Conservation (phyloP, 306 rosid species). For the Cucumis melo region DNA sequence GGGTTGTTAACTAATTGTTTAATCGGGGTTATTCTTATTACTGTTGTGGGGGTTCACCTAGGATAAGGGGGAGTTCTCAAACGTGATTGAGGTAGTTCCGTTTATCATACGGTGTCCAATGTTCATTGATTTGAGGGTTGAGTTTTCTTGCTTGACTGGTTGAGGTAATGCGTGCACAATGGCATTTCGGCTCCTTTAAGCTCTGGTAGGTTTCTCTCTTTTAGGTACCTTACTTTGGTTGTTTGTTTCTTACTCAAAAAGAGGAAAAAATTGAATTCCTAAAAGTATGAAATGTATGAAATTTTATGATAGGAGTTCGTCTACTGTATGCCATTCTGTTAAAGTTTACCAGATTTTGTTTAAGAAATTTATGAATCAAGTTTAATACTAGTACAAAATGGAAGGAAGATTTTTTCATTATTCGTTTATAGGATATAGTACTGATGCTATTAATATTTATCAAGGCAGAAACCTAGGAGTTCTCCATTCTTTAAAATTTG, state of each 20-base stretch:
- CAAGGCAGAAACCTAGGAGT: neutral
- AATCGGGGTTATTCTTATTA: too few species aligned
- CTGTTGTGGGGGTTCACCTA: too few species aligned
- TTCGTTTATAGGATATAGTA: neutral
- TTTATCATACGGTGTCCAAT: too few species aligned
- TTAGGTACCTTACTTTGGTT: neutral
- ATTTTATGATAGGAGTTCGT: neutral
- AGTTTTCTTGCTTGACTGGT: neutral
- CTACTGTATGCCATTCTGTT: neutral
- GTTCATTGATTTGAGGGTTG: neutral
- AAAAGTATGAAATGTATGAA: neutral
- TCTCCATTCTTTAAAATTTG: neutral
- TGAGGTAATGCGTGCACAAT: neutral
- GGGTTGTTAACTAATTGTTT: too few species aligned
- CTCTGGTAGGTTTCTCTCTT: neutral
- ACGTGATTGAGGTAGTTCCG: too few species aligned
- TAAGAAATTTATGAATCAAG: neutral
- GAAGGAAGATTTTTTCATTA: neutral
- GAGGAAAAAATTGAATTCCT: neutral
- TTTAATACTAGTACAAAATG: neutral
- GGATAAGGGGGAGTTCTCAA: too few species aligned
- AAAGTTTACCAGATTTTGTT: neutral
- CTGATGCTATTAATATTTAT: neutral
- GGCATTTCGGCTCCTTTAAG: neutral
- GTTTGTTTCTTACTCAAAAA: neutral